These are phyloP conservation scores for Cadophora sp. DNA, from an alignment of 2,329 filamentous ascomycete species.

Conservation along the genomic window DNA sequence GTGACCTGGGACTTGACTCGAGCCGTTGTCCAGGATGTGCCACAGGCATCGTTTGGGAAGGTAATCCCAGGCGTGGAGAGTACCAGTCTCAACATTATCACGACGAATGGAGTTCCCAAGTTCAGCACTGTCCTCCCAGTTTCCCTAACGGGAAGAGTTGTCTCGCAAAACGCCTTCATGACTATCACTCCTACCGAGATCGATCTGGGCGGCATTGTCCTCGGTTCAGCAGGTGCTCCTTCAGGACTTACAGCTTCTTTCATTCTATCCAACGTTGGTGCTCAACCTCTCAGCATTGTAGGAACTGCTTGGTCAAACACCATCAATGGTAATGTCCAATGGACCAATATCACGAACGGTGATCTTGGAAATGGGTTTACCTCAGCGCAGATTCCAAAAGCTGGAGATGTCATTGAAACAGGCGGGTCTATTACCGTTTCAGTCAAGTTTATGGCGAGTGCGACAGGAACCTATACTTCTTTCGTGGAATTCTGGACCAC, in stretches of 20 bases:
- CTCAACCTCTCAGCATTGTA: slow-evolving; percentile 45
- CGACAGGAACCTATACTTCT: slow-evolving; percentile 44
- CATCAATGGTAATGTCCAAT: slow-evolving; percentile 34
- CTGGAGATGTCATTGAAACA: slow-evolving; percentile 42
- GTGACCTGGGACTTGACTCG: slow-evolving; percentile 49
- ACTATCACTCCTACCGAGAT: slow-evolving; percentile 47
- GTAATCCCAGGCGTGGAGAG: slow-evolving; percentile 47
- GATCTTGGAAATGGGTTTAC: slow-evolving; percentile 45
- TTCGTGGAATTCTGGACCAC: slow-evolving; percentile 48
- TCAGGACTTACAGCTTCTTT: slow-evolving; percentile 43
- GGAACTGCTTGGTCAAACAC: slow-evolving; percentile 46
- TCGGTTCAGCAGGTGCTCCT: slow-evolving; percentile 42
- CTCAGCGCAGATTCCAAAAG: slow-evolving; percentile 42
- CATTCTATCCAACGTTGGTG: slow-evolving; percentile 49
- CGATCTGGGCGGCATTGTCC: slow-evolving; percentile 49
- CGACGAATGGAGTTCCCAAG: slow-evolving; percentile 46
- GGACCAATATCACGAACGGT: slow-evolving; percentile 44
- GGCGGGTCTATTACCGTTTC: slow-evolving; percentile 44
- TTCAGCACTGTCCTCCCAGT: slow-evolving; percentile 49
- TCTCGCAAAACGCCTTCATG: slow-evolving; percentile 47
- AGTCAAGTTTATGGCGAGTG: slow-evolving; percentile 45
- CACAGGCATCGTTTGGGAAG: slow-evolving; percentile 39
- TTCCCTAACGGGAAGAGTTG: slow-evolving; percentile 47
- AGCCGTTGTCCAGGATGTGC: slow-evolving; percentile 35
- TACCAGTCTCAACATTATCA: slow-evolving; percentile 47